Evolutionary conservation across 306 rosid genomes (phyloP).

Genomic region (Castanea mollissima): DNA sequence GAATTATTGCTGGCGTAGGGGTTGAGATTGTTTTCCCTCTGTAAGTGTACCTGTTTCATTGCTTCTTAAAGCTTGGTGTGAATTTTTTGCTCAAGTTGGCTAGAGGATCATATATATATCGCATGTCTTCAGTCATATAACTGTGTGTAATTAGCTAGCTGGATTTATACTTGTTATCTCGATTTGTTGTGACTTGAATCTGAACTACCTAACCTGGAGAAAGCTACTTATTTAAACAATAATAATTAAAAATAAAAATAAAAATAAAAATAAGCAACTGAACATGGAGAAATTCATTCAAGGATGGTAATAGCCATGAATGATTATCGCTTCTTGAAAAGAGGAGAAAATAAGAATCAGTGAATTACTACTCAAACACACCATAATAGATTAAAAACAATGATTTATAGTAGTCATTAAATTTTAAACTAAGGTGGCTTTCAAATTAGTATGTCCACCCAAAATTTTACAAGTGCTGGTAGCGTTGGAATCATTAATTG

Average conservation of each 20-base stretch:
- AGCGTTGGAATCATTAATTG: neutral
- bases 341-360: too few relatives aligned
- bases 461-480: neutral
- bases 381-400: too few relatives aligned
- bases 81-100: neutral
- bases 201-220: neutral
- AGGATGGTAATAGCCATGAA: too few relatives aligned
- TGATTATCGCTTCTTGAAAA: too few relatives aligned
- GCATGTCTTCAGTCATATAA: neutral
- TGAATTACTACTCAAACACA: too few relatives aligned
- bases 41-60: slow-evolving; percentile 46
- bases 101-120: neutral
- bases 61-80: neutral
- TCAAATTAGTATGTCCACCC: neutral
- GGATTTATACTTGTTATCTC: neutral
- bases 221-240: neutral
- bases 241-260: neutral
- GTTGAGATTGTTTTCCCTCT: slow-evolving; percentile 93
- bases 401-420: too few relatives aligned
- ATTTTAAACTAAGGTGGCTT: neutral
- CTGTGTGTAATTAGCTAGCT: neutral
- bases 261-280: neutral
- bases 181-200: neutral
- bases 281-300: neutral
- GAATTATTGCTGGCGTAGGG: slow-evolving; percentile 90